phyloP scores from a whole-genome alignment of 2,329 filamentous ascomycete genomes.

The Epichloe aotearoae region DNA sequence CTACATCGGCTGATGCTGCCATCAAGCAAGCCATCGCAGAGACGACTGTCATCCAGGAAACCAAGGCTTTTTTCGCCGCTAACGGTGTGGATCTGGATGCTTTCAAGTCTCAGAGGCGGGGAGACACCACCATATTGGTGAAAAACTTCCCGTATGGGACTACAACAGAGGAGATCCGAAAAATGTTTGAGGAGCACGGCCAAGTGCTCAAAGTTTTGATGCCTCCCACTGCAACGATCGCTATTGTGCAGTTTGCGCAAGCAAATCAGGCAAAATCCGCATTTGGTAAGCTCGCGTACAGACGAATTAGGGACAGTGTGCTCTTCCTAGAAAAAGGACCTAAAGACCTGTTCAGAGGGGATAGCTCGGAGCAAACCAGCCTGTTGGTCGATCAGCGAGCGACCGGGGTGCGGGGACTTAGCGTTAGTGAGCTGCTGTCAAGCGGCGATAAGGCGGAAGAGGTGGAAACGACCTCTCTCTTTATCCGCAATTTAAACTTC shows the following conservation, averaged over 20 bases:
- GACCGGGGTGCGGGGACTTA: constrained; percentile 45
- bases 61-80: constrained; percentile 76
- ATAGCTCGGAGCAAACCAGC: constrained; percentile 15
- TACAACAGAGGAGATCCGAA: constrained; percentile 62
- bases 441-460: constrained; percentile 39
- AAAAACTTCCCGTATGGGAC: constrained; percentile 91
- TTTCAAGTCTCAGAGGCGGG: constrained; percentile 74
- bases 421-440: constrained; percentile 55
- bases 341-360: constrained; percentile 54
- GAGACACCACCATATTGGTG: constrained; percentile 76
- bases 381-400: constrained; percentile 21
- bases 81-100: constrained; percentile 87
- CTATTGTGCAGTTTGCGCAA: constrained; percentile 79
- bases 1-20: constrained; percentile 86
- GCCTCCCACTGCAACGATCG: constrained; percentile 85
- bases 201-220: constrained; percentile 72
- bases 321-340: constrained; percentile 91
- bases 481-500: constrained; percentile 91
- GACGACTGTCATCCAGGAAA: constrained; percentile 91
- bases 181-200: constrained; percentile 76
- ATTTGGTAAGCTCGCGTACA: constrained; percentile 75
- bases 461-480: constrained; percentile 63
- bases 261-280: constrained; percentile 69
- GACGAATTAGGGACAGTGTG: constrained; percentile 80
- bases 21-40: constrained; percentile 96